phyloP scores from a whole-genome alignment of 2,329 filamentous ascomycete genomes.

The Fusarium sacchari region DNA sequence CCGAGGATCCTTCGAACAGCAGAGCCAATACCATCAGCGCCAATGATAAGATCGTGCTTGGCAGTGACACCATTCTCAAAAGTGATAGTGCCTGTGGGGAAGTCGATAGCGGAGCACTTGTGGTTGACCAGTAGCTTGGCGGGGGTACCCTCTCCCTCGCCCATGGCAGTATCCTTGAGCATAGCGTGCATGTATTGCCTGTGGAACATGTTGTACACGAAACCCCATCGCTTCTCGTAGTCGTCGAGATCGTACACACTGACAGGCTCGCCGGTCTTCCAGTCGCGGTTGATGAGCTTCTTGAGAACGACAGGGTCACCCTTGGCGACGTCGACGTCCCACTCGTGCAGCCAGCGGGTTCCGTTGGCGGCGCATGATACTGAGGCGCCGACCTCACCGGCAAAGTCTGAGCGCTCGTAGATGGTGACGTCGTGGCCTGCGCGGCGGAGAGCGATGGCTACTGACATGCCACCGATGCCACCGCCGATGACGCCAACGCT shows the following conservation, averaged over 20 bases:
- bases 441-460: slow-evolving; percentile 58
- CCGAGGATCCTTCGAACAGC: slow-evolving; percentile 71
- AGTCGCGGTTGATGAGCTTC: slow-evolving; percentile 75
- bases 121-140: slow-evolving; percentile 67
- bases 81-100: slow-evolving; percentile 58
- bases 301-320: slow-evolving; percentile 73
- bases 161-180: slow-evolving; percentile 68
- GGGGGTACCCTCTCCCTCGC: slow-evolving; percentile 63
- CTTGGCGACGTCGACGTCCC: slow-evolving; percentile 70
- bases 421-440: slow-evolving; percentile 64
- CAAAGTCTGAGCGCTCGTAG: slow-evolving; percentile 74
- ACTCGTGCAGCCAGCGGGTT: slow-evolving; percentile 75
- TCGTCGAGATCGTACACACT: slow-evolving; percentile 72
- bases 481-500: slow-evolving; percentile 57
- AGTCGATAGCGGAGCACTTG: slow-evolving; percentile 62
- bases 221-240: slow-evolving; percentile 73
- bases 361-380: slow-evolving; percentile 76
- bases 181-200: slow-evolving; percentile 75
- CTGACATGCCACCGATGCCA: slow-evolving; percentile 60
- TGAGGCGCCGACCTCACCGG: slow-evolving; percentile 74
- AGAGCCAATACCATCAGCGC: slow-evolving; percentile 75
- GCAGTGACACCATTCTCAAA: slow-evolving; percentile 63
- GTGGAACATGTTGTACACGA: slow-evolving; percentile 76
- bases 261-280: slow-evolving; percentile 73
- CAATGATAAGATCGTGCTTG: slow-evolving; percentile 69